Evolutionary conservation across 2,329 filamentous ascomycete genomes (phyloP).

Genomic region (Tolypocladium tropicale): DNA sequence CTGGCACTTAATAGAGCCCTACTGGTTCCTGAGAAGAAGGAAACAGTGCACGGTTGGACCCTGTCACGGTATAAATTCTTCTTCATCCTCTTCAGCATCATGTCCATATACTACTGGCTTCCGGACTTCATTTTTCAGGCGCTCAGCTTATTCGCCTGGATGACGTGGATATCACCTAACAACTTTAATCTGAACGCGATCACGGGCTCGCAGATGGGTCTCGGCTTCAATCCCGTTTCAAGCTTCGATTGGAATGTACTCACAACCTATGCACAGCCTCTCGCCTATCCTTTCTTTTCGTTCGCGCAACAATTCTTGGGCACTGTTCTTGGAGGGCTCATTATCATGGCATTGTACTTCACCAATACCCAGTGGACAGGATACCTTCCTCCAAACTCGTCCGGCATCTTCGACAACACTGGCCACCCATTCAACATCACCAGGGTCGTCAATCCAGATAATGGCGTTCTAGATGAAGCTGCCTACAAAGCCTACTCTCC

Average conservation of each 20-base stretch:
- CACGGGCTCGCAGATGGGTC: constrained; percentile 27
- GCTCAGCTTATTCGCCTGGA: constrained; percentile 36
- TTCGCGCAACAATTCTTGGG: constrained; percentile 24
- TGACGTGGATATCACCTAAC: constrained; percentile 37
- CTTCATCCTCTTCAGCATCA: constrained; percentile 22
- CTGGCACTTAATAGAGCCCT: constrained; percentile 23
- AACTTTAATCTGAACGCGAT: constrained; percentile 30
- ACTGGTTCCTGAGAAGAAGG: constrained; percentile 20
- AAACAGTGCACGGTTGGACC: constrained; percentile 31
- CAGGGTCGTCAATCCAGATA: constrained; percentile 28
- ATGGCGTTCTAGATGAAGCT: constrained; percentile 19
- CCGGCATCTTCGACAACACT: constrained; percentile 33
- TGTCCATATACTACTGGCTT: constrained; percentile 36
- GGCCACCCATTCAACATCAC: constrained; percentile 28
- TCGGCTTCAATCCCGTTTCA: constrained; percentile 38
- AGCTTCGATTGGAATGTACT: constrained; percentile 39
- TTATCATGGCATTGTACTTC: constrained; percentile 34
- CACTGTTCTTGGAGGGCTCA: constrained; percentile 21
- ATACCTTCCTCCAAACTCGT: constrained; percentile 38
- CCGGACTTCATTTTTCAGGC: constrained; percentile 34
- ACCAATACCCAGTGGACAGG: constrained; percentile 31
- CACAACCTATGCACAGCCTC: constrained; percentile 11
- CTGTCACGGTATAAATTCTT: constrained; percentile 35
- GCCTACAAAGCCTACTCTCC: constrained; percentile 25
- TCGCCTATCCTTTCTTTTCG: constrained; percentile 28